Evolutionary conservation across 441 rosid species (phyloP).

Genomic region (Syzygium malaccense): DNA sequence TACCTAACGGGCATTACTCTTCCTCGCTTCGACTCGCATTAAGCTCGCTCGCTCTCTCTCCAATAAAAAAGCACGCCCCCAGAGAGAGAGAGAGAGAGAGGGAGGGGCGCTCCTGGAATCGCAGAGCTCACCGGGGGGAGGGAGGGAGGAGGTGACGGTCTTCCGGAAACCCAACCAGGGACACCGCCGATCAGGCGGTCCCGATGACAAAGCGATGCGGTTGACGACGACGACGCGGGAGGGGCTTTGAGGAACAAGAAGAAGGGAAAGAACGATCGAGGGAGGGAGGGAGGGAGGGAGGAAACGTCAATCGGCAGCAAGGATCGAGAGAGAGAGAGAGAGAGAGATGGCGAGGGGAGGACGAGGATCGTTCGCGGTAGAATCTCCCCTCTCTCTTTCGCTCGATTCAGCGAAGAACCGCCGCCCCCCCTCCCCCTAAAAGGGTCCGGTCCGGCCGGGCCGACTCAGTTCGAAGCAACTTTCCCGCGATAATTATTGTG

Average conservation of each 20-base stretch:
- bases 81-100: not conserved
- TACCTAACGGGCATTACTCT: rapidly evolving
- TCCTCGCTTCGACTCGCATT: not conserved
- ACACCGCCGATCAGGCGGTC: not conserved
- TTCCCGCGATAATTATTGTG: too few species aligned
- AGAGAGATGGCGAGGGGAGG: not conserved
- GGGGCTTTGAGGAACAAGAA: not conserved
- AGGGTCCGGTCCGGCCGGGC: too few species aligned
- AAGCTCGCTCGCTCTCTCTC: not conserved
- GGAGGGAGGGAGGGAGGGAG: not conserved
- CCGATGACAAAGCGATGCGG: not conserved
- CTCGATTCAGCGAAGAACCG: too few species aligned
- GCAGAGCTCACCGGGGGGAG: not conserved
- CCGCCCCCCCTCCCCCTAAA: too few species aligned
- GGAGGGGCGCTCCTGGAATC: not conserved
- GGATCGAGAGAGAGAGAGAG: not conserved
- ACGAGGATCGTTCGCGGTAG: not conserved
- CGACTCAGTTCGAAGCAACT: too few species aligned
- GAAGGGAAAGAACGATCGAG: not conserved
- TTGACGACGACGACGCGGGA: not conserved
- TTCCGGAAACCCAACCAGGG: not conserved
- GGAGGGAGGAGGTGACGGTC: not conserved
- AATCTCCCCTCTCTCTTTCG: not conserved
- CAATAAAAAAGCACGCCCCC: not conserved
- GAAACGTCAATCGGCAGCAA: not conserved